Evolutionary conservation across 2,329 filamentous ascomycete genomes (phyloP).

Genomic region (Ceratocystis albifundus): DNA sequence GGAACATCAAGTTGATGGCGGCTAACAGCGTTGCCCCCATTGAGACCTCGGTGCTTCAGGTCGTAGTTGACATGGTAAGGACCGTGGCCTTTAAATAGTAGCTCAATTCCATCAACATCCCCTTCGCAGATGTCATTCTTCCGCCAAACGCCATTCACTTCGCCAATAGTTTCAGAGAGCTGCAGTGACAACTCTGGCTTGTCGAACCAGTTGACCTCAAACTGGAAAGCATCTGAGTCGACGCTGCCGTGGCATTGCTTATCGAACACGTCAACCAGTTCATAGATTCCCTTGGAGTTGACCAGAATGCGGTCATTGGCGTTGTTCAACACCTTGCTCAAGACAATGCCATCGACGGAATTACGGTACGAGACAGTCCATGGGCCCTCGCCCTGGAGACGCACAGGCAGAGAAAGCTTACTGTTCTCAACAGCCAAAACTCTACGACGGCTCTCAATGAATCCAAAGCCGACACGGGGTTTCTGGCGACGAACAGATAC

Average conservation of each 20-base stretch:
- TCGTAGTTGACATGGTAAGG: slow-evolving; percentile 79
- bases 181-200: slow-evolving; percentile 61
- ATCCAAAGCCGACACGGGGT: slow-evolving; percentile 74
- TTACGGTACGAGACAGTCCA: slow-evolving; percentile 74
- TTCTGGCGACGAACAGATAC: slow-evolving; percentile 80
- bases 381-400: slow-evolving; percentile 72
- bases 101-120: slow-evolving; percentile 78
- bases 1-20: slow-evolving; percentile 66
- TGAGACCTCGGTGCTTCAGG: slow-evolving; percentile 57
- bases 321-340: slow-evolving; percentile 40
- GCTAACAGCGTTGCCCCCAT: slow-evolving; percentile 52
- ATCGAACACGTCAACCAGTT: slow-evolving; percentile 67
- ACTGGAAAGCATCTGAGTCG: slow-evolving; percentile 59
- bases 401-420: slow-evolving; percentile 62
- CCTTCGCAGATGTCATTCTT: slow-evolving; percentile 87
- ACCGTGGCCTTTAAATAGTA: slow-evolving; percentile 63
- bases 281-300: slow-evolving; percentile 59
- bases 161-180: slow-evolving; percentile 48
- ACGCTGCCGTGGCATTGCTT: slow-evolving; percentile 70
- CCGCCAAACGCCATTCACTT: slow-evolving; percentile 45
- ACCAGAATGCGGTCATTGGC: slow-evolving; percentile 60
- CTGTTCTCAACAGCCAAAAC: slow-evolving; percentile 68
- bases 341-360: slow-evolving; percentile 30
- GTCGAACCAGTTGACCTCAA: slow-evolving; percentile 75
- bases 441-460: slow-evolving; percentile 66